Base-by-base conservation (phyloP, 441 rosid genomes). In the Populus hybrid region DNA sequence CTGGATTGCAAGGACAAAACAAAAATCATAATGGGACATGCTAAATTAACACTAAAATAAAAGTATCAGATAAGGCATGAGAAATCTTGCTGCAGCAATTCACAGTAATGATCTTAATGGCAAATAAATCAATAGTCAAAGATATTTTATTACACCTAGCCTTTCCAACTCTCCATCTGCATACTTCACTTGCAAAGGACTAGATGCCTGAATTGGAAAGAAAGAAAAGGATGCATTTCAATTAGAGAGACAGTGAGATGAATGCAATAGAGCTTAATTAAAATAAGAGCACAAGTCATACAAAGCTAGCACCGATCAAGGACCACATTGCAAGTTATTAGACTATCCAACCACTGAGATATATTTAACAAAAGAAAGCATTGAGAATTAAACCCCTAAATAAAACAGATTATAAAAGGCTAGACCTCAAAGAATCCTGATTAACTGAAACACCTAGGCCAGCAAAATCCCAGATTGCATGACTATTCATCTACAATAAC, bases 151-250 rank as follows among this genome's bases (percentile, higher is more conserved):
- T 36, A 78, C 85, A 96, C 99, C 99, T 84, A 96, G 95, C 86
- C 99, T 88, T 89, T 92, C 96, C 85, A 92, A 81, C 85, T 92
- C 96, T 77, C 96, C 96, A 85, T 92, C 92, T 20, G 96, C 96
- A 88, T 92, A 92, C 84, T 92, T 92, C 90, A 92, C 96, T 88
- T 92, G 96, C 88, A 90, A 86, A 2, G 94, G 94, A 84, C 94
- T 92, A 77, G 98, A 91, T 59, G 98, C 98, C 99, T 96, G 89
- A 78, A 77, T 77, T 67, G 74, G 81, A 66, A 86, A 77, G 69
- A 80, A 72, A 74, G 78, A 29, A 75, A 23, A 64, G 74, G 56
- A 53, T 28, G 68, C 38, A 50, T 77, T 83, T 82, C 66, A 70
- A 72, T 78, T 73, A 82, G 80, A 80, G 72, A 78, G 69, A 67